Percentiles rank a stretch among this genome's conserved stretches.
Evolutionary conservation across 495 filamentous ascomycete species (phyloP).

Genomic region (Penicillium odoratum): DNA sequence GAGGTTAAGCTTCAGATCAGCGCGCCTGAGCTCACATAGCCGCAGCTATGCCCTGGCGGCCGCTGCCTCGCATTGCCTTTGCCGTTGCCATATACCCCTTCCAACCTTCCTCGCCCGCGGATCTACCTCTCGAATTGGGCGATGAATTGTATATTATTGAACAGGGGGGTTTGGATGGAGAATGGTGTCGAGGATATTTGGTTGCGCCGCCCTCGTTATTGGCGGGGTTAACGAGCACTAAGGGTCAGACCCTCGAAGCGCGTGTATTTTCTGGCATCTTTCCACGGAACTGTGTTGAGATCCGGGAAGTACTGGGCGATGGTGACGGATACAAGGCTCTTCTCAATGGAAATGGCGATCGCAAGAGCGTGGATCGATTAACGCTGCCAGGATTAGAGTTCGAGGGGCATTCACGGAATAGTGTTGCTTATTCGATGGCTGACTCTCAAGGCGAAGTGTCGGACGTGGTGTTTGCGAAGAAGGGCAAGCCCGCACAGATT

Average conservation of each 20-base stretch:
- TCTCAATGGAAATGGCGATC: conserved; percentile 27
- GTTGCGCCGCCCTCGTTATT: conserved; percentile 91
- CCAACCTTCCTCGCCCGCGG: conserved; percentile 77
- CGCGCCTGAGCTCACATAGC: conserved; percentile 5
- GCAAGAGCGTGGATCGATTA: conserved; percentile 26
- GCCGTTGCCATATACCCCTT: conserved; percentile 95
- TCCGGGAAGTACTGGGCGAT: conserved; percentile 72
- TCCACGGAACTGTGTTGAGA: conserved; percentile 86
- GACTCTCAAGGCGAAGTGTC: conserved; percentile 37
- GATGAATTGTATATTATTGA: conserved; percentile 99
- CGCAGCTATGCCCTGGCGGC: conserved; percentile 87
- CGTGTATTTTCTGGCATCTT: conserved; percentile 97
- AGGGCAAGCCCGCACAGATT: conserved; percentile 45
- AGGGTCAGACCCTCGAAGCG: conserved; percentile 90
- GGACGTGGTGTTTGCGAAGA: conserved; percentile 42
- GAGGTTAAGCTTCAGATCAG: conserved; percentile 9
- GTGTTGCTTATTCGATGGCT: conserved; percentile 30
- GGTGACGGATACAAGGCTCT: conserved; percentile 39
- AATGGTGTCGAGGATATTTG: conserved; percentile 94
- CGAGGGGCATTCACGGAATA: conserved; percentile 29
- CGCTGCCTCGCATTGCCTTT: conserved; percentile 95
- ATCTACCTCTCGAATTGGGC: conserved; percentile 95
- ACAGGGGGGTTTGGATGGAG: conserved; percentile 77
- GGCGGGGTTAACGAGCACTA: conserved; percentile 86
- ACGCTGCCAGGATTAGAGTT: conserved; percentile 22